Base-by-base conservation (phyloP, 345 rosid genomes). In the Microcos paniculata region DNA sequence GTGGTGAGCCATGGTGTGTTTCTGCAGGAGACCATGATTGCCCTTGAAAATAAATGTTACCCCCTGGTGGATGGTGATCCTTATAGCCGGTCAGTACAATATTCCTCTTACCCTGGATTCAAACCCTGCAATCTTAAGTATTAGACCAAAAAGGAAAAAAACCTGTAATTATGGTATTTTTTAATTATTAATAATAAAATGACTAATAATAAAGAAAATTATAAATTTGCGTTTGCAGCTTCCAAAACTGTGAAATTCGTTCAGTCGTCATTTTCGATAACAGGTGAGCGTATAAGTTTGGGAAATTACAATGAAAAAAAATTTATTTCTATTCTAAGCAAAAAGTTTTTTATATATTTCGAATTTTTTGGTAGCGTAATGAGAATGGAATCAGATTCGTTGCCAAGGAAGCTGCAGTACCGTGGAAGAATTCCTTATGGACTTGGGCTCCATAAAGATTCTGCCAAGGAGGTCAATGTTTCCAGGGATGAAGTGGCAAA, bases 1-100 rank as follows among this genome's bases (percentile, higher is more conserved):
- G 42, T 94, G 16, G 94, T 94, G 8, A 85, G 89, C 75, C 97
- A 92, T 43, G 84, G 94, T 11, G 84, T 87, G 8, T 90, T 92
- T 84, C 82, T 94, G 83, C 88, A 84, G 53, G 58, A 89, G 33
- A 82, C 91, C 8, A 79, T 91, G 7, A 21, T 26, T 38, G 77
- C 85, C 19, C 84, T 90, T 24, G 48, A 11, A 49, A 48, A 45
- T 15, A 48, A 31, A 59, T 48, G 43, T 59, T 6, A 19, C 46
- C 15, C 49, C 38, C 13, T 23, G 10, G 8, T 26, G 77, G 78
- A 67, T 73, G 82, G 6, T 63, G 87, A 87, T 59, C 8, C 46
- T 11, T 77, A 82, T 72, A 70, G 68, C 51, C 42, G 63, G 90
- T 88, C 31, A 82, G 87, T 77, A n/a, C n/a, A n/a, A n/a, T n/a